Evolutionary conservation across 768 basidiomycete genomes (phyloP), one percentile per base, ranked within the genome.

Genomic region (Clathrus columnatus): DNA sequence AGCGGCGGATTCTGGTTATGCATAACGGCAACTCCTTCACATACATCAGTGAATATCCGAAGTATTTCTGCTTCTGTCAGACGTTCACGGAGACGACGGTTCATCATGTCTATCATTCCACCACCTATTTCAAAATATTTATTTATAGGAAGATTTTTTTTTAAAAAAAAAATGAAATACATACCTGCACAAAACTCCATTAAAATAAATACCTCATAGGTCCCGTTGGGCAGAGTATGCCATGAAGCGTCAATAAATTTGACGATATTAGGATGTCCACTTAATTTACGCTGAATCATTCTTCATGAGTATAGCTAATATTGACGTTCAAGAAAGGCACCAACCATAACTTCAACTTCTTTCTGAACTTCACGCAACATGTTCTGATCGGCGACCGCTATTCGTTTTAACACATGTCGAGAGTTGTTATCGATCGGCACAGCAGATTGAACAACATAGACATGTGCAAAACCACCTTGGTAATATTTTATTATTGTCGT

Each of bases 51-150:
- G 69, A 99, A 99, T 64, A 99, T 97, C 69, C 93, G 92, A 51
- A 99, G 77, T 63, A 99, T 97, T 70, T 99, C 96, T 21, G 85
- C 79, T 70, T 99, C 96, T 2, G 91, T 94, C 42, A 98, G 78
- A 23, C 96, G 83, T 70, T 98, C 93, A 52, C 94, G 82, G 46
- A 99, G 77, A 51, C 96, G 82, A 61, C 93, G 83, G 70, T 99
- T 99, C 90, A 99, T 93, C 86, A 98, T 93, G 72, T 99, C 96
- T 70, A 99, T 98, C 61, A 99, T 97, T 30, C 96, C 96, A 36
- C 96, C 96, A 48, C 93, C 93, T 91, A 60, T 14, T 51, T 60
- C 47, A 60, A 63, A 48, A 20, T 10, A 50, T 56, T 63, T 42
- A 63, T 36, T 44, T 50, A 30, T n/a, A n/a, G n/a, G n/a, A n/a